Evolutionary conservation across 2,329 filamentous ascomycete species (phyloP).

Genomic region (Aspergillus fischeri): DNA sequence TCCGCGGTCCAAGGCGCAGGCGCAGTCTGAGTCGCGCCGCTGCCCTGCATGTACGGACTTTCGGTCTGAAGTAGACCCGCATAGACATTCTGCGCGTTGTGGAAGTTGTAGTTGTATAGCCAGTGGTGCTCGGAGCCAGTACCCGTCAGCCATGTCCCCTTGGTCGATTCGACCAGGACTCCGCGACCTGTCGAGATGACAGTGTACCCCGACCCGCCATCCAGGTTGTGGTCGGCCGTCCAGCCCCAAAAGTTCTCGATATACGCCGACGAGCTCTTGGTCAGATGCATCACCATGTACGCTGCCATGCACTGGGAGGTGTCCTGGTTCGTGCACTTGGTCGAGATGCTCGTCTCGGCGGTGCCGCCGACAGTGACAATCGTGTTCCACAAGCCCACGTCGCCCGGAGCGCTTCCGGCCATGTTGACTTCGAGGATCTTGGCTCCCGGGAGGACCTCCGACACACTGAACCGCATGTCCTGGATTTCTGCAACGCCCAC

Average conservation of each 20-base stretch:
- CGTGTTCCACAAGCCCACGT: slow-evolving; percentile 51
- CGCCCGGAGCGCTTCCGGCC: slow-evolving; percentile 42
- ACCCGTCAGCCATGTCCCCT: slow-evolving; percentile 45
- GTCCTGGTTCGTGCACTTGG: slow-evolving; percentile 33
- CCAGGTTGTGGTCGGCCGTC: slow-evolving; percentile 49
- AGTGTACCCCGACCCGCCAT: slow-evolving; percentile 28
- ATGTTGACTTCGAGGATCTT: slow-evolving; percentile 52
- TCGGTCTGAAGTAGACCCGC: slow-evolving; percentile 35
- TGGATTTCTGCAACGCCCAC: slow-evolving; percentile 48
- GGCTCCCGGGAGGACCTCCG: slow-evolving; percentile 43
- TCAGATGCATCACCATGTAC: slow-evolving; percentile 51
- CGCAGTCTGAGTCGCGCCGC: slow-evolving; percentile 22
- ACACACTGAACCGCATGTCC: slow-evolving; percentile 52
- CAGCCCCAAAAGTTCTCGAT: slow-evolving; percentile 53
- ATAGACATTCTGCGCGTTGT: slow-evolving; percentile 41
- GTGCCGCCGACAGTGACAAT: slow-evolving; percentile 47
- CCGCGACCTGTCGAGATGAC: slow-evolving; percentile 39
- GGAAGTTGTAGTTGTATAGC: slow-evolving; percentile 48
- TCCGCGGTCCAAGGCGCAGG: slow-evolving; percentile 27
- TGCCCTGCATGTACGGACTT: slow-evolving; percentile 33
- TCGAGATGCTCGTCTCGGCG: slow-evolving; percentile 37
- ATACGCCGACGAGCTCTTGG: slow-evolving; percentile 45
- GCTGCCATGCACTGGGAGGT: slow-evolving; percentile 46
- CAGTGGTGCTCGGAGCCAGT: slow-evolving; percentile 46
- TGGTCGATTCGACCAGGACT: slow-evolving; percentile 38